Evolutionary conservation across 2,329 filamentous ascomycete genomes (phyloP).

Genomic region (Fusarium chuoi): DNA sequence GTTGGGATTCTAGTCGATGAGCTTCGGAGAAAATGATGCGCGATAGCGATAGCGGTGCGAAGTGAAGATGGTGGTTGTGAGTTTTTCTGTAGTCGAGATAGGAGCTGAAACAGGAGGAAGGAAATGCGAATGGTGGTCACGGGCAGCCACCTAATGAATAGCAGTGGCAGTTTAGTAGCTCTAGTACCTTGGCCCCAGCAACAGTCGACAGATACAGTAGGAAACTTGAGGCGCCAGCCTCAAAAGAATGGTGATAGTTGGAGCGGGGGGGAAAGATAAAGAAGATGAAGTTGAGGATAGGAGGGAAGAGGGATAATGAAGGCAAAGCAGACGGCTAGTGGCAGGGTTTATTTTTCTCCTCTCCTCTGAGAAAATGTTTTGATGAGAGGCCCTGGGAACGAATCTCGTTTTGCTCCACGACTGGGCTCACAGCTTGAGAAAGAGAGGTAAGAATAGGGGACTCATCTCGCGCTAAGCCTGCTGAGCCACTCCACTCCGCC

Average conservation of each 20-base stretch:
- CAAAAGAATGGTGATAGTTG: conserved; percentile 45
- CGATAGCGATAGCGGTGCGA: conserved; percentile 21
- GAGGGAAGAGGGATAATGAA: conserved; percentile 41
- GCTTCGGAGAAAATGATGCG: conserved; percentile 26
- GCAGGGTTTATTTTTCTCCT: conserved; percentile 37
- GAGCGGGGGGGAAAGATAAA: conserved; percentile 34
- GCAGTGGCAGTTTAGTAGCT: conserved; percentile 5
- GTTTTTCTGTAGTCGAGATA: conserved; percentile 28
- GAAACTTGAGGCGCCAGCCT: conserved; percentile 48
- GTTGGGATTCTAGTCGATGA: conserved; percentile 27
- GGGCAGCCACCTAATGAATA: conserved; percentile 36
- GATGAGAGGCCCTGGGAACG: conserved; percentile 42
- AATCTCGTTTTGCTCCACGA: conserved; percentile 43
- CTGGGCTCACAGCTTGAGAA: conserved; percentile 36
- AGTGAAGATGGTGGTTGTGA: conserved; percentile 32
- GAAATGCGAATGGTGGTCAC: conserved; percentile 41
- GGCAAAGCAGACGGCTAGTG: conserved; percentile 36
- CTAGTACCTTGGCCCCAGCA: conserved; percentile 37
- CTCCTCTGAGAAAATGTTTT: conserved; percentile 41
- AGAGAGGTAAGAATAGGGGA: conserved; percentile 45
- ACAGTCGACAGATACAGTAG: conserved; percentile 28
- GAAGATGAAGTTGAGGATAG: conserved; percentile 37
- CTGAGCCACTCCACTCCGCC: conserved; percentile 47
- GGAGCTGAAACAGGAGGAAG: conserved; percentile 46
- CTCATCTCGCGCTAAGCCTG: conserved; percentile 44